Percentiles rank a stretch among this genome's conserved stretches.
These are phyloP conservation scores for Coniochaeta ligniaria DNA, from an alignment of 2,329 filamentous ascomycete genomes.

Conservation along the genomic window DNA sequence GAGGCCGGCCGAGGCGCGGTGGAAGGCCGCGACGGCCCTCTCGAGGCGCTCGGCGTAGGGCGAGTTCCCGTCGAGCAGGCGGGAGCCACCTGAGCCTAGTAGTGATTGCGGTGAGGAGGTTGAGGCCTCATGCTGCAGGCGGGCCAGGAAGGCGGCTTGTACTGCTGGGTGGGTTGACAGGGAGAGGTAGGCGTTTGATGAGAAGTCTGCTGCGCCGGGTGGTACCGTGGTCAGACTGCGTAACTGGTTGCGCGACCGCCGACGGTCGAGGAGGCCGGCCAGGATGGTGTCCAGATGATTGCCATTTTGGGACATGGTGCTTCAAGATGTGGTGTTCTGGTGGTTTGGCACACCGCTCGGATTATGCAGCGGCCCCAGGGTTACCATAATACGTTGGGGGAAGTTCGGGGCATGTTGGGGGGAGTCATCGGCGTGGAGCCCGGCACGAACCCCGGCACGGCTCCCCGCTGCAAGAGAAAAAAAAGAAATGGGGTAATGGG, in stretches of 20 bases:
- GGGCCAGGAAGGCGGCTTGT: slow-evolving; percentile 57
- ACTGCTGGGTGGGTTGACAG: slow-evolving; percentile 45
- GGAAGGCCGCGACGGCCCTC: slow-evolving; percentile 36
- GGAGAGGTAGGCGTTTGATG: slow-evolving; percentile 75
- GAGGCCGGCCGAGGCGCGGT: slow-evolving; percentile 35
- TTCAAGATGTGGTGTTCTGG: neutral
- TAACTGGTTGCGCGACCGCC: slow-evolving; percentile 20
- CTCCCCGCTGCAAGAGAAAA: no score
- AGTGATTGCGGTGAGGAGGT: slow-evolving; percentile 31
- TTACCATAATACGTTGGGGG: no score
- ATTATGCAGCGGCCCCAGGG: neutral
- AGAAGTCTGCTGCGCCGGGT: slow-evolving; percentile 65
- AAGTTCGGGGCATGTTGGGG: neutral
- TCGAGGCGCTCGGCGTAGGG: slow-evolving; percentile 37
- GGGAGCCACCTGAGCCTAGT: slow-evolving; percentile 29
- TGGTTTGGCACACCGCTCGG: neutral
- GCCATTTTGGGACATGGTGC: slow-evolving; percentile 1
- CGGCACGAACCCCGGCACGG: no score
- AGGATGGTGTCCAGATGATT: slow-evolving; percentile 19
- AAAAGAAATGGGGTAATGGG: no score
- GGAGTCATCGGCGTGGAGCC: no score
- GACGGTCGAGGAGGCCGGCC: slow-evolving; percentile 17
- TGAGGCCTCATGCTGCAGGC: slow-evolving; percentile 18
- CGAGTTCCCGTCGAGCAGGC: slow-evolving; percentile 45
- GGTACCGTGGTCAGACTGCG: slow-evolving; percentile 51